Evolutionary conservation across 495 filamentous ascomycete genomes (phyloP).

Genomic region (Rhypophila decipiens): DNA sequence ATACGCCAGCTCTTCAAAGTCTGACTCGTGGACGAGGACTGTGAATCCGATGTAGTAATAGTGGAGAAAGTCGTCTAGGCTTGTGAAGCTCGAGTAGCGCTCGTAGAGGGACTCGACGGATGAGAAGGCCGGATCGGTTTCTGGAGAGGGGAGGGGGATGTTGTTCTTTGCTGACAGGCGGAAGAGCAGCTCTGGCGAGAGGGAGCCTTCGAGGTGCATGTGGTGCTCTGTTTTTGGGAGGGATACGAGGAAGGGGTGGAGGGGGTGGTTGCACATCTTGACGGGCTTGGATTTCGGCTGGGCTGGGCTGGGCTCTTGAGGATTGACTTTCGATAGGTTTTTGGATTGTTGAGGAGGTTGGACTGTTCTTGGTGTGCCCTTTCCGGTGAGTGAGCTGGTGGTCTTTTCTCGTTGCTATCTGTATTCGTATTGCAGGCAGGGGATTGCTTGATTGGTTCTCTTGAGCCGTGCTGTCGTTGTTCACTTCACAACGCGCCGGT

Average conservation of each 20-base stretch:
- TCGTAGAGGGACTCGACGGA: conserved; percentile 51
- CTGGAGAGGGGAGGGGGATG: conserved; percentile 48
- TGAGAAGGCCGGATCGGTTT: conserved; percentile 48
- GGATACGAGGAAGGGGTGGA: conserved; percentile 56
- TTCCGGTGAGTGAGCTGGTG: too few relatives aligned
- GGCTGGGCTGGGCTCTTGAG: not conserved
- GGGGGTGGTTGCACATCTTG: conserved; percentile 46
- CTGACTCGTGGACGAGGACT: conserved; percentile 50
- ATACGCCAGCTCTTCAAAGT: conserved; percentile 72
- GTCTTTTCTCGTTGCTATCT: too few relatives aligned
- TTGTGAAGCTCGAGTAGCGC: conserved; percentile 60
- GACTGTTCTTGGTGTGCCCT: too few relatives aligned
- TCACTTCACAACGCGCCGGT: too few relatives aligned
- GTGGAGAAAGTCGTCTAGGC: conserved; percentile 68
- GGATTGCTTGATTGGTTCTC: too few relatives aligned
- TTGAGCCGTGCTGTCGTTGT: too few relatives aligned
- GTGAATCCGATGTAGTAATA: conserved; percentile 77
- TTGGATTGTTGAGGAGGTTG: not conserved
- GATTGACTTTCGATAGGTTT: not conserved
- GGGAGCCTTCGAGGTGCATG: conserved; percentile 67
- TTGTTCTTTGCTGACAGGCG: conserved; percentile 56
- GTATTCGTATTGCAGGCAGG: too few relatives aligned
- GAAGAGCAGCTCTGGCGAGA: conserved; percentile 64
- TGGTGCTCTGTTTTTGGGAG: conserved; percentile 80
- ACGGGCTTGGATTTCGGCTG: not conserved